Percentiles rank a stretch among this genome's conserved stretches.
These are phyloP conservation scores for Fusarium newnesense DNA, from an alignment of 2,329 filamentous ascomycete species.

Conservation along the genomic window DNA sequence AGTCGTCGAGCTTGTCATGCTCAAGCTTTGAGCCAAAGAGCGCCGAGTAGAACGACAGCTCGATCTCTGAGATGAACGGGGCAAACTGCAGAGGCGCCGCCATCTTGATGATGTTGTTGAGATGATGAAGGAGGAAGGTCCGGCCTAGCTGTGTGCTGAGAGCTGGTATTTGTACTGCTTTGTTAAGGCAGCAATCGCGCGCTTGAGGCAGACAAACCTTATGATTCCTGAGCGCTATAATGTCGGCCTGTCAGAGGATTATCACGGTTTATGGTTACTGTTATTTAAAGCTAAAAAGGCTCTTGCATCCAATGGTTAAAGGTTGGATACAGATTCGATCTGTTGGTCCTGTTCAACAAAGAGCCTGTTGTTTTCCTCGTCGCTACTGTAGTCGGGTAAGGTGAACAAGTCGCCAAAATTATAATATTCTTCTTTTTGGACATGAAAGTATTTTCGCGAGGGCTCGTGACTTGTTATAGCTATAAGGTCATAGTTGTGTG, in stretches of 20 bases:
- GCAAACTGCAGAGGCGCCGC: constrained; percentile 73
- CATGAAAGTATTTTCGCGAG: neutral
- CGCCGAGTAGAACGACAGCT: constrained; percentile 92
- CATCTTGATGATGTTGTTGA: constrained; percentile 54
- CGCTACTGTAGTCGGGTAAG: neutral
- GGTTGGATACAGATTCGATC: neutral
- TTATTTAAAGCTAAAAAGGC: neutral
- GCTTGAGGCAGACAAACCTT: neutral
- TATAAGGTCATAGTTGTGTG: neutral
- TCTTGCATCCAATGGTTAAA: neutral
- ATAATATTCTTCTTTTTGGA: neutral
- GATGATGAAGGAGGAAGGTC: too few species aligned
- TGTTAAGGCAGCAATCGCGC: neutral
- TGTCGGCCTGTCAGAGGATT: neutral
- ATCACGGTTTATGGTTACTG: neutral
- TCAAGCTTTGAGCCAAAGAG: constrained; percentile 96
- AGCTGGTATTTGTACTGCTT: neutral
- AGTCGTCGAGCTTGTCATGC: constrained; percentile 96
- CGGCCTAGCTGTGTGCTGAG: neutral
- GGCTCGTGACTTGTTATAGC: neutral
- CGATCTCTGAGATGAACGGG: constrained; percentile 92
- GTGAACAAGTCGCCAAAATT: neutral
- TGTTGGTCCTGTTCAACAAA: too few species aligned
- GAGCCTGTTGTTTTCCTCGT: neutral
- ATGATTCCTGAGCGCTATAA: neutral